A percentile compares a stretch with the other conserved stretches of the same genome.
Conservation (phyloP, 148 eudicot genomes). For the Silene conica region DNA sequence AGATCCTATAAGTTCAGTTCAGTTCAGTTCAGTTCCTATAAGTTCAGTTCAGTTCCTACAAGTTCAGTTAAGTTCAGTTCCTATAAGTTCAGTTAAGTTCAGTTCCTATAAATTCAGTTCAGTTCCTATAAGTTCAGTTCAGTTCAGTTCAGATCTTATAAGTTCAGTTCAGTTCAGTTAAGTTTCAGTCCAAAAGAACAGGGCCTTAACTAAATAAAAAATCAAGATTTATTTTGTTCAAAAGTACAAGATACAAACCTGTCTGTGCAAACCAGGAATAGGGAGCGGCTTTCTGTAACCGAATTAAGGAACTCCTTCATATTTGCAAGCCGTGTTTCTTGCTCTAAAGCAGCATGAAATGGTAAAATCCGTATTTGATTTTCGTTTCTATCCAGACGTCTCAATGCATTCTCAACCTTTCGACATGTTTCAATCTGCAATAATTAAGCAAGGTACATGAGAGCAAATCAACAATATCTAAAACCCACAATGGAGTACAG, state of each 20-base stretch:
- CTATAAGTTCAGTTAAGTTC: too few relatives aligned
- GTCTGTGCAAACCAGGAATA: slow-evolving; percentile 91
- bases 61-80: too few relatives aligned
- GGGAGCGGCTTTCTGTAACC: slow-evolving; percentile 32
- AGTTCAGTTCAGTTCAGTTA: too few relatives aligned
- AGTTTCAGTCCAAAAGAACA: too few relatives aligned
- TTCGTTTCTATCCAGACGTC: slow-evolving; percentile 74
- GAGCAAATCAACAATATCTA: slow-evolving; percentile 7
- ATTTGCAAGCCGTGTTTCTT: slow-evolving; percentile 66
- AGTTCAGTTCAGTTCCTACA: too few relatives aligned
- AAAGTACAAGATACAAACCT: slow-evolving; percentile 40
- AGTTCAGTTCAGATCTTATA: too few relatives aligned
- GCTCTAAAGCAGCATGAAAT: slow-evolving; percentile 90
- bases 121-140: too few relatives aligned
- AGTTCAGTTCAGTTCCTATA: too few relatives aligned
- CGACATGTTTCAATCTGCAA: slow-evolving; percentile 94
- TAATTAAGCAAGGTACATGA: slow-evolving; percentile 2
- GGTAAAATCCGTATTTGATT: slow-evolving; percentile 48
- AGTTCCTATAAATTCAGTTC: too few relatives aligned
- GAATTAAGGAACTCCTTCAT: slow-evolving; percentile 69
- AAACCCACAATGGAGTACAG: neutral
- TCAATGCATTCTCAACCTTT: slow-evolving; percentile 85
- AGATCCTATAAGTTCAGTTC: too few relatives aligned
- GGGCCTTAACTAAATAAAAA: neutral
- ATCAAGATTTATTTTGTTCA: neutral